Evolutionary conservation across 257 asterid genomes (phyloP), one percentile per base, ranked within the genome.

Genomic region (Lithospermum erythrorhizon): DNA sequence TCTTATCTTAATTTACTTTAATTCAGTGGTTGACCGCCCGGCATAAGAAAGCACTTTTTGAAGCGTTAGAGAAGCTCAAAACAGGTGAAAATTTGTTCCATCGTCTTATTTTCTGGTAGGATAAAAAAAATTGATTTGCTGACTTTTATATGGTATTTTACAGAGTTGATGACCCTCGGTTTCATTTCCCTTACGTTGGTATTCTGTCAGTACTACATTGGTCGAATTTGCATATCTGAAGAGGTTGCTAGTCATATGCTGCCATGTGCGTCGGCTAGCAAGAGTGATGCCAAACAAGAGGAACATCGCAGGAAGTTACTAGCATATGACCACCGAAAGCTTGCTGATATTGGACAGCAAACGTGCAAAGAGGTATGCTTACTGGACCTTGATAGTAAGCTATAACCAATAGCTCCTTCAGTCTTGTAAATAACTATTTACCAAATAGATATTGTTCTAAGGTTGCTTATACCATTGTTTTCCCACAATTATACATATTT

Each of bases 81-180:
- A 41, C 49, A 41, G 49, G 49, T 41, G 49, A 41, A 5, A 11
- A 41, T 41, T 11, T 41, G 49, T 41, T 41, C 49, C 49, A 41
- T 41, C 14, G 49, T 11, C 49, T 41, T 41, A 0, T 41, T 11
- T 41, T 9, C 14, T 41, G 18, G 4, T 41, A 32, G 49, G 49
- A 11, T 9, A 7, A 41, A 11, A 41, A 0, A 11, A 1, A 11
- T 1, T 41, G 4, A 41, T 41, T 41, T 41, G 17, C 17, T 41
- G 17, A 41, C 49, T 11, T 41, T 41, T 11, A 14, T 13, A 14
- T 41, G 49, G 17, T 62, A 57, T 70, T 61, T 73, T 72, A 70
- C 95, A 87, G 95, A 87, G 79, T 72, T 87, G 49, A 41, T 41
- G 49, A 41, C 49, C 49, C 49, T 41, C 18, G 49, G 49, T 41